A percentile compares a stretch with the other conserved stretches of the same genome.
phyloP scores from a whole-genome alignment of 2,329 filamentous ascomycete genomes.

The Colletotrichum sp. region DNA sequence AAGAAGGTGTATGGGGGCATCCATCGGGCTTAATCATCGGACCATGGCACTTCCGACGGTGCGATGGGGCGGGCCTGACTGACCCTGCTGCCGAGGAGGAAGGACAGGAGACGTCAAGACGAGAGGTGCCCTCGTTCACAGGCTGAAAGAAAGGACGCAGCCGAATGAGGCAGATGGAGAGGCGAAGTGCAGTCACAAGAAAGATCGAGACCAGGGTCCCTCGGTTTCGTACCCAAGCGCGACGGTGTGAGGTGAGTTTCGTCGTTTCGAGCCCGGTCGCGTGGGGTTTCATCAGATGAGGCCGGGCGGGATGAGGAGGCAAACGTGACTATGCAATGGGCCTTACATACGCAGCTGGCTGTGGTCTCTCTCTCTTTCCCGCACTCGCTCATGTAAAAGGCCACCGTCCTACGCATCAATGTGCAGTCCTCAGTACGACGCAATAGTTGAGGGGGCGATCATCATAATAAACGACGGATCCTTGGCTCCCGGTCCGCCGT shows the following conservation, averaged over 20 bases:
- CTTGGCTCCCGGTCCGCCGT: neutral
- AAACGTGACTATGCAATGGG: neutral
- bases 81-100: neutral
- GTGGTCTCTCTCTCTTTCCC: neutral
- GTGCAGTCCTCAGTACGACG: neutral
- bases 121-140: neutral
- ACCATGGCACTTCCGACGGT: conserved; percentile 2
- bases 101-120: neutral
- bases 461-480: neutral
- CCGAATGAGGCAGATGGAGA: neutral
- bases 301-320: neutral
- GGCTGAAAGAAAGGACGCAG: neutral
- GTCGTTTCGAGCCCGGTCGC: conserved; percentile 11
- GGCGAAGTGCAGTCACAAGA: neutral
- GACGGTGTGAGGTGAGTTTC: conserved; percentile 12
- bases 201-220: neutral
- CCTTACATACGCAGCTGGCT: neutral
- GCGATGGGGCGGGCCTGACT: neutral
- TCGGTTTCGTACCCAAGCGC: conserved; percentile 4
- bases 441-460: neutral
- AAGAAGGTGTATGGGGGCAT: conserved; percentile 6
- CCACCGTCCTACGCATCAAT: neutral
- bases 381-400: neutral
- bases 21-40: conserved; percentile 14
- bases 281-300: conserved; percentile 14